phyloP scores from a whole-genome alignment of 306 rosid species.

The Quercus rubra region DNA sequence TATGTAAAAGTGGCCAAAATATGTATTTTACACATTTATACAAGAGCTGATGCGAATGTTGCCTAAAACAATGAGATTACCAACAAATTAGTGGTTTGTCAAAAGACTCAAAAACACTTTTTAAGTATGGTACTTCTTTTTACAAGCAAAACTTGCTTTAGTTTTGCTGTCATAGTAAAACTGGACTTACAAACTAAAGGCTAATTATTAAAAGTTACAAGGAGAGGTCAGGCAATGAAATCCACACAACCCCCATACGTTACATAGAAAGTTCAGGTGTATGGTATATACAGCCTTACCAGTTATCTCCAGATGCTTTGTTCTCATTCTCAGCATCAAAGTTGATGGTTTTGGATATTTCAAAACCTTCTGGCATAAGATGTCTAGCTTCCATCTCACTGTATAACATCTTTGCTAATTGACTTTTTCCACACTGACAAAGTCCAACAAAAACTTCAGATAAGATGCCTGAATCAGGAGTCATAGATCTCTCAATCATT shows the following conservation, averaged over 20 bases:
- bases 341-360: slow-evolving; percentile 24
- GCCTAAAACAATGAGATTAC: no score
- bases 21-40: no score
- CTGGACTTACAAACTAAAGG: neutral
- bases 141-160: neutral
- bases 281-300: neutral
- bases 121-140: no score
- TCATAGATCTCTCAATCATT: slow-evolving; percentile 51
- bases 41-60: no score
- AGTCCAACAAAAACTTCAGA: slow-evolving; percentile 57
- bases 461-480: slow-evolving; percentile 46
- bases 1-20: no score
- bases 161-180: neutral
- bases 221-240: neutral
- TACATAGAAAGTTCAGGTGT: neutral
- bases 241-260: neutral
- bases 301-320: neutral
- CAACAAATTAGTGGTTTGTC: no score
- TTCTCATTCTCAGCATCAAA: slow-evolving; percentile 11
- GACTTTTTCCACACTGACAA: slow-evolving; percentile 35
- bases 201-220: neutral
- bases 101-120: no score
- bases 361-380: slow-evolving; percentile 43
- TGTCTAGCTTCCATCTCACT: slow-evolving; percentile 45
- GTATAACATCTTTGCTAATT: slow-evolving; percentile 31